Evolutionary conservation across 1,139 yeast genomes (phyloP).

Genomic region (Hanseniaspora gamundiae): DNA sequence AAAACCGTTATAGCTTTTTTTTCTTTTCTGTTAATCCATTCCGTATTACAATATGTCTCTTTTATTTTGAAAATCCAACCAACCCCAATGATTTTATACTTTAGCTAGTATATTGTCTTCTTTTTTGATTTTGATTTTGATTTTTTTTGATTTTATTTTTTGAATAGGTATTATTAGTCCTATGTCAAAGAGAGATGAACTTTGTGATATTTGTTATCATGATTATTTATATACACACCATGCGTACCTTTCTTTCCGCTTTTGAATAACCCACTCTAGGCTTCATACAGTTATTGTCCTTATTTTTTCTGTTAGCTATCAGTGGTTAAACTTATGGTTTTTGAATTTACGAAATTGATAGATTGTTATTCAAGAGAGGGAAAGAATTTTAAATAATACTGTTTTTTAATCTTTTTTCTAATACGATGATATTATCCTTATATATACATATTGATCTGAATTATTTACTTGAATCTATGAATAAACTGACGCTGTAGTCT

Average conservation of each 20-base stretch:
- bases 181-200: too few species aligned
- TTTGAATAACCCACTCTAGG: slow-evolving; percentile 2
- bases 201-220: too few species aligned
- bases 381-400: neutral
- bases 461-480: too few species aligned
- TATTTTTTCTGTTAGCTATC: slow-evolving; percentile 6
- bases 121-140: neutral
- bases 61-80: too few species aligned
- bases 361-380: neutral
- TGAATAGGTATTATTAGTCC: too few species aligned
- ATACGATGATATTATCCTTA: neutral
- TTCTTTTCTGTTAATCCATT: too few species aligned
- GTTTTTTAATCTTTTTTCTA: neutral
- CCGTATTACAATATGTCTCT: neutral
- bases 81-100: neutral
- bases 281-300: neutral
- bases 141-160: neutral
- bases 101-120: neutral
- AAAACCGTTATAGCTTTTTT: too few species aligned
- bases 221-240: too few species aligned
- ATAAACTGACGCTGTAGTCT: too few species aligned
- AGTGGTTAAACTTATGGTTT: slow-evolving; percentile 7
- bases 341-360: slow-evolving; percentile 1
- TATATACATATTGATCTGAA: too few species aligned
- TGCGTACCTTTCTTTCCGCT: too few species aligned